Evolutionary conservation across 2,329 filamentous ascomycete genomes (phyloP).

Genomic region (Pseudogymnoascus sp.): DNA sequence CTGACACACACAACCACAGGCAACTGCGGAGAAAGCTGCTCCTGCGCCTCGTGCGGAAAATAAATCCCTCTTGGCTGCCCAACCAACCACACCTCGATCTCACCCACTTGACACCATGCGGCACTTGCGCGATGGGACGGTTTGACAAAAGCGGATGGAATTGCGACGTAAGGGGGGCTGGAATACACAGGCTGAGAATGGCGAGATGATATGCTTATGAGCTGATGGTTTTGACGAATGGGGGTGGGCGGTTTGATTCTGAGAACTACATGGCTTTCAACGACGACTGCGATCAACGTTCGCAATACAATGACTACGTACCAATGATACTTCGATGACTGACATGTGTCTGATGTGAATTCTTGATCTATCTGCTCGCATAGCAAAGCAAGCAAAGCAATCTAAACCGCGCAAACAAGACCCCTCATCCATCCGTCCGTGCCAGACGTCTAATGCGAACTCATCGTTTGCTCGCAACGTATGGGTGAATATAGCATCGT

Average conservation of each 20-base stretch:
- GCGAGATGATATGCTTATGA: neutral
- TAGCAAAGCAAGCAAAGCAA: neutral
- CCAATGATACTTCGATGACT: neutral
- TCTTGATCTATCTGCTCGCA: neutral
- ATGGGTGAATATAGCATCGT: neutral
- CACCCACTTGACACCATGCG: neutral
- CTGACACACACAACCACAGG: neutral
- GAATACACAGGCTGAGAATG: neutral
- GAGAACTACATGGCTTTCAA: conserved; percentile 2
- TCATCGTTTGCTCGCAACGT: neutral
- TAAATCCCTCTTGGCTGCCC: conserved; percentile 1
- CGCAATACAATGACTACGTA: conserved; percentile 7
- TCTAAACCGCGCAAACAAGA: too few relatives aligned
- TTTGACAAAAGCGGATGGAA: neutral
- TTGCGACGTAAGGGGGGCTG: neutral
- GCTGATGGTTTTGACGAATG: conserved; percentile 1
- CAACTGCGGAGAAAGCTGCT: conserved; percentile 4
- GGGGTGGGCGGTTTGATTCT: conserved; percentile 2
- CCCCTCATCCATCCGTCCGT: neutral
- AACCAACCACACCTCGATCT: neutral
- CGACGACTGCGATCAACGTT: conserved; percentile 8
- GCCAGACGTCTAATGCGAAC: neutral
- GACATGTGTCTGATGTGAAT: neutral
- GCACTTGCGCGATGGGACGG: neutral
- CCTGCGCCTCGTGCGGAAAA: conserved; percentile 8